phyloP scores from a whole-genome alignment of 2,329 filamentous ascomycete species.

The Colletotrichum sp. region DNA sequence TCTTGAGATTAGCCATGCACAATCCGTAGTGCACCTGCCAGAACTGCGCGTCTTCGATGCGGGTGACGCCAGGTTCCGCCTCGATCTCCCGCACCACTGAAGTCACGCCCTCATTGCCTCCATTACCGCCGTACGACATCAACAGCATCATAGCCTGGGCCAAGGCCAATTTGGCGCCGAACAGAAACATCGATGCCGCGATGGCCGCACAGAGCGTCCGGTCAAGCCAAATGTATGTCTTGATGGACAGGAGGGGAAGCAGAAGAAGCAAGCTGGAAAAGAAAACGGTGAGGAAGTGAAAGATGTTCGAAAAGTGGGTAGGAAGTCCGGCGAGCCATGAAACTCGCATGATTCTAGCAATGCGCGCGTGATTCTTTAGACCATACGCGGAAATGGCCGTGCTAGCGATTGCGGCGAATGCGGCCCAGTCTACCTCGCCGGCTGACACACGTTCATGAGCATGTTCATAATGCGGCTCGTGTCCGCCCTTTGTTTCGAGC shows the following conservation, averaged over 20 bases:
- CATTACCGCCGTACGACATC: slow-evolving; percentile 74
- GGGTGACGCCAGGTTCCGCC: slow-evolving; percentile 74
- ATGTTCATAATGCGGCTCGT: slow-evolving; percentile 75
- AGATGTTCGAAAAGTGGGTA: slow-evolving; percentile 89
- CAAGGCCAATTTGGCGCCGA: slow-evolving; percentile 83
- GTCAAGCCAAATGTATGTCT: slow-evolving; percentile 85
- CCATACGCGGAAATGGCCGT: slow-evolving; percentile 87
- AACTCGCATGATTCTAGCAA: slow-evolving; percentile 89
- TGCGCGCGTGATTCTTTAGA: slow-evolving; percentile 88
- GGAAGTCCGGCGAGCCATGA: slow-evolving; percentile 82
- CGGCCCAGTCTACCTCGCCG: slow-evolving; percentile 81
- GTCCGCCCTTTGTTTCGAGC: slow-evolving; percentile 73
- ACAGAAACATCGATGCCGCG: slow-evolving; percentile 83
- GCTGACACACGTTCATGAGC: slow-evolving; percentile 69
- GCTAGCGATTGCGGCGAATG: slow-evolving; percentile 78
- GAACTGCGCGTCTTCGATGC: slow-evolving; percentile 89
- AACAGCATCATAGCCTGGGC: slow-evolving; percentile 92
- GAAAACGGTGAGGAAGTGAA: slow-evolving; percentile 90
- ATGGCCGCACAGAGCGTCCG: slow-evolving; percentile 81
- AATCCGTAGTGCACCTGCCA: slow-evolving; percentile 99
- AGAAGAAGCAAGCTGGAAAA: slow-evolving; percentile 82
- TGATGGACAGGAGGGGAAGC: slow-evolving; percentile 79
- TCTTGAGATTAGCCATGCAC: slow-evolving; percentile 91
- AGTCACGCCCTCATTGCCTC: slow-evolving; percentile 56
- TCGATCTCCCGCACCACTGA: slow-evolving; percentile 87